Evolutionary conservation across 805 yeast species (phyloP), one percentile per base, ranked within the genome.

Genomic region (Lipomyces sp.): DNA sequence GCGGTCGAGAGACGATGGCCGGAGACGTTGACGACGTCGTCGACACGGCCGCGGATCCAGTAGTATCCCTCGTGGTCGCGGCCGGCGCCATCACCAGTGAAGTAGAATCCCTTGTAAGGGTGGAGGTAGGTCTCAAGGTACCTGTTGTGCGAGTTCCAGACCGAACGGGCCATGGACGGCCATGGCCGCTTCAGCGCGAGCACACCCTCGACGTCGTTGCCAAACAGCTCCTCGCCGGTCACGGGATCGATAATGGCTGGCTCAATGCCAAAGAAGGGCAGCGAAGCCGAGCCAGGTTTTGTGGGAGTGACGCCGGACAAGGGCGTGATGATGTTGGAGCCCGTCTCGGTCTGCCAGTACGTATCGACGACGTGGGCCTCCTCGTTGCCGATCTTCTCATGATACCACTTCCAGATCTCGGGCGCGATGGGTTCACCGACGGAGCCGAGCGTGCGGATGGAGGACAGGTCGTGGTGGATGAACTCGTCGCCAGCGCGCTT

Each of bases 161-260:
- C 93, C 47, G 96, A 82, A 74, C 98, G 84, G 28, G 98, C 93
- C 83, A 93, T 90, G n/a, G 97, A 89, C 50, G 98, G 98, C 98
- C 98, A 93, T 33, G 97, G 79, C 43, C 81, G 75, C 66, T 82
- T 83, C 65, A 93, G 81, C 31, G 96, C 97, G 58, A 93, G 76
- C 28, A 93, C 97, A 72, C 98, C 98, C 70, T 89, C 98, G 50
- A 88, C 96, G 64, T 89, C 95, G 65, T 86, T 85, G 45, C 87
- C 96, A 59, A 74, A 72, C 62, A 90, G 73, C 66, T 86, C 96
- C 62, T 81, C 76, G 61, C 98, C 98, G 36, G 86, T 70, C 39
- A 87, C 91, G 37, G 98, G 98, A 68, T 93, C 98, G 65, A 93
- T 84, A 67, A 93, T 85, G 59, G 78, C 85, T 16, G 96, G 87